Evolutionary conservation across 2,329 filamentous ascomycete species (phyloP).

Genomic region (Pseudogymnoascus sp.): DNA sequence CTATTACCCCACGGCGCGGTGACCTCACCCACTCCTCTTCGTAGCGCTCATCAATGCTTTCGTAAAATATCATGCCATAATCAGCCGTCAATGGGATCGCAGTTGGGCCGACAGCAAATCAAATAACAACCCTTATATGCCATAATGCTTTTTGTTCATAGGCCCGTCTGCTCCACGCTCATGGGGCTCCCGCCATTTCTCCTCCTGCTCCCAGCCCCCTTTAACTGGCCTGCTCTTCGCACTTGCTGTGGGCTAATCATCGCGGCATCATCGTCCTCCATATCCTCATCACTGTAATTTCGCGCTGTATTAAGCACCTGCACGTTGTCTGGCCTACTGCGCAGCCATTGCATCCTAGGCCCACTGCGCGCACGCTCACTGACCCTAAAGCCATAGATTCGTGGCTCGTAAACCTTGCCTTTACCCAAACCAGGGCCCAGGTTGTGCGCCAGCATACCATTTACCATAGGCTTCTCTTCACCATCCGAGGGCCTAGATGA

Average conservation of each 20-base stretch:
- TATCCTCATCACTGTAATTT: slow-evolving; percentile 44
- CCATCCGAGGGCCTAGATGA: slow-evolving; percentile 29
- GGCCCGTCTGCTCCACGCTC: slow-evolving; percentile 22
- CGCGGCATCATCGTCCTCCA: slow-evolving; percentile 48
- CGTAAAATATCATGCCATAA: slow-evolving; percentile 8
- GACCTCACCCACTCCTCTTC: slow-evolving; percentile 5
- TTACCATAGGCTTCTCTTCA: slow-evolving; percentile 50
- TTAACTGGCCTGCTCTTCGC: slow-evolving; percentile 14
- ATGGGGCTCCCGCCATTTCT: slow-evolving; percentile 27
- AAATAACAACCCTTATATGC: slow-evolving; percentile 8
- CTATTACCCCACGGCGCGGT: slow-evolving; percentile 7
- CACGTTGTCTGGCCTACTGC: slow-evolving; percentile 72
- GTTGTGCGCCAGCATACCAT: slow-evolving; percentile 80
- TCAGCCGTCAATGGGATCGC: slow-evolving; percentile 2
- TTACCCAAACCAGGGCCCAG: slow-evolving; percentile 79
- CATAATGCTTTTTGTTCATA: slow-evolving; percentile 6
- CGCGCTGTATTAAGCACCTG: slow-evolving; percentile 76
- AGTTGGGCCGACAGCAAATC: not conserved
- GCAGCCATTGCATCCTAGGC: slow-evolving; percentile 93
- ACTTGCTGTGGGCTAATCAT: slow-evolving; percentile 28
- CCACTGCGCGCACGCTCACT: slow-evolving; percentile 84
- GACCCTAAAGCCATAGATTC: slow-evolving; percentile 94
- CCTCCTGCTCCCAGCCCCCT: slow-evolving; percentile 9
- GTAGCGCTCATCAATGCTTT: slow-evolving; percentile 7
- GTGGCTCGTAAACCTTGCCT: slow-evolving; percentile 83